Evolutionary conservation across 345 rosid genomes (phyloP), one percentile per base, ranked within the genome.

Genomic region (Hibiscus syriacus): DNA sequence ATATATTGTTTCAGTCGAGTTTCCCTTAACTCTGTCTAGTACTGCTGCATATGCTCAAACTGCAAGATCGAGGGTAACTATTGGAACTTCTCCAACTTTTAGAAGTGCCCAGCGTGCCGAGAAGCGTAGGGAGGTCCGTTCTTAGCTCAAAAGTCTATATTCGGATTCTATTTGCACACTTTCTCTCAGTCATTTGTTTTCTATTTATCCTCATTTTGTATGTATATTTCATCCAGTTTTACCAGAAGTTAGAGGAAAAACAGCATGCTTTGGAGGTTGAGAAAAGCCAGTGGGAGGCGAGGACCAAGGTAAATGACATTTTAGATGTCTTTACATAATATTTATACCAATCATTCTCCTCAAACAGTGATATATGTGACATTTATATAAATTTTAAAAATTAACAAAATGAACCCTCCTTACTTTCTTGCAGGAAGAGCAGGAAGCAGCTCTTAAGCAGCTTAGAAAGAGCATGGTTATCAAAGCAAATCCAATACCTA

Each of bases 401-500:
- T 43, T 67, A 22, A 65, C 48, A 30, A 57, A 72, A 50, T 36
- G 30, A 32, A 5, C 61, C 23, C 27, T 12, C 38, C 50, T 55
- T 49, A 59, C 34, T 36, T 43, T 72, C 34, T 79, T 84, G n/a
- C 68, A 94, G 99, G 99, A 92, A 82, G 99, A 95, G 83, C 92
- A 87, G 82, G 96, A 90, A 70, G 97, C 97, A 52, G 98, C 91
- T 17, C 81, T 95, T 61, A 92, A 86, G 80, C 93, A 90, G 80
- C 92, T 95, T 55, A 83, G 99, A 75, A 95, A 78, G 87, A 82
- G 36, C 81, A 78, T 95, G 88, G 85, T 81, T 41, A 66, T 84
- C 56, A 95, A 75, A 80, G 99, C 99, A 26, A 92, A 92, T 48
- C 99, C 99, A 0, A 86, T 95, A 50, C 99, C 99, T 13, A 87